phyloP scores from a whole-genome alignment of 1,284 basidiomycete genomes.

The Apiotrichum gamsii region DNA sequence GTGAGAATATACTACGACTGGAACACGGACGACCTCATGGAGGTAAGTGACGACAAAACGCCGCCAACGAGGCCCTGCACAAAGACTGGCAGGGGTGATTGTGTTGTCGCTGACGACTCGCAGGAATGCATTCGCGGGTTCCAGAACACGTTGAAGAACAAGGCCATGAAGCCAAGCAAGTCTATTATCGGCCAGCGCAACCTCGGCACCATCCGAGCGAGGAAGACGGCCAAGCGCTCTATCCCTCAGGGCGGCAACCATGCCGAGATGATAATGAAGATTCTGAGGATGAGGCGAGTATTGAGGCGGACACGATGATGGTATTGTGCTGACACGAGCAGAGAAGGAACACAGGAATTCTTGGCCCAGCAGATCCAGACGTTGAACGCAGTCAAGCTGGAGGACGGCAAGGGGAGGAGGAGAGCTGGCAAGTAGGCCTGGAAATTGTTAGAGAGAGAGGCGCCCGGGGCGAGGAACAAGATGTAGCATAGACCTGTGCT shows the following conservation, averaged over 20 bases:
- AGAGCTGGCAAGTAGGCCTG: not conserved
- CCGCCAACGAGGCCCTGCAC: not conserved
- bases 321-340: constrained; percentile 40
- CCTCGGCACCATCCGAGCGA: constrained; percentile 89
- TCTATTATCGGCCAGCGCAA: constrained; percentile 77
- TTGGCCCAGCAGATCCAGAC: constrained; percentile 68
- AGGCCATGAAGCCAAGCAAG: constrained; percentile 77
- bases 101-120: constrained; percentile 15
- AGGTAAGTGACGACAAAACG: constrained; percentile 45
- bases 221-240: constrained; percentile 85
- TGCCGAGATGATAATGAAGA: constrained; percentile 84
- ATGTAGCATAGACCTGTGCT: constrained; percentile 6
- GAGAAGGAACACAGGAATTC: constrained; percentile 77
- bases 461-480: not conserved
- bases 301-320: too few species aligned
- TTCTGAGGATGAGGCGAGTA: constrained; percentile 81
- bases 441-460: too few species aligned
- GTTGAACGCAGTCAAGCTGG: constrained; percentile 35
- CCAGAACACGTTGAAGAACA: constrained; percentile 63
- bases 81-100: too few species aligned
- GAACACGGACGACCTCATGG: constrained; percentile 88
- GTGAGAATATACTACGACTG: constrained; percentile 91
- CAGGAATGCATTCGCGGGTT: constrained; percentile 81
- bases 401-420: constrained; percentile 1
- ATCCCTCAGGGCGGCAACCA: constrained; percentile 57